Conservation (phyloP, 2,329 filamentous ascomycete genomes). For the Simplicillium sp. region DNA sequence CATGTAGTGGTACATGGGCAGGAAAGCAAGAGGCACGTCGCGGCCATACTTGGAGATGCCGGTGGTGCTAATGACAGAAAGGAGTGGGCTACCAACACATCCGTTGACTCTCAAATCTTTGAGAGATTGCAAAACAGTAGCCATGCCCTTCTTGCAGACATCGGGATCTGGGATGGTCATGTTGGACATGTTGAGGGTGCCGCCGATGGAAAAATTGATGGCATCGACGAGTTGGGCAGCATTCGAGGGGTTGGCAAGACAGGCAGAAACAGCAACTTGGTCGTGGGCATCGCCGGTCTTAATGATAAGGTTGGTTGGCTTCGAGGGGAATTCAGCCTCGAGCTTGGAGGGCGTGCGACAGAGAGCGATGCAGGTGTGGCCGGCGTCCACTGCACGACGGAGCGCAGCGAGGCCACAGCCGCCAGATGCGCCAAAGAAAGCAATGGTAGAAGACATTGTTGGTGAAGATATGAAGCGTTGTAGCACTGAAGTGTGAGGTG, state of each 20-base stretch:
- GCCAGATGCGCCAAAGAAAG: constrained; percentile 32
- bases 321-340: constrained; percentile 16
- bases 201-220: constrained; percentile 30
- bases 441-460: constrained; percentile 10
- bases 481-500: neutral
- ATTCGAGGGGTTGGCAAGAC: constrained; percentile 18
- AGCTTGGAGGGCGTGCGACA: constrained; percentile 31
- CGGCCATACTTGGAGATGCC: constrained; percentile 26
- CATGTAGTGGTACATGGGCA: constrained; percentile 32
- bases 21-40: constrained; percentile 32
- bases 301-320: constrained; percentile 35
- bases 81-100: constrained; percentile 18
- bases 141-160: constrained; percentile 28
- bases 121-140: constrained; percentile 22
- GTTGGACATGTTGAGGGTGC: constrained; percentile 13
- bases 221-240: constrained; percentile 22
- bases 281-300: constrained; percentile 28
- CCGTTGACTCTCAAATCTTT: constrained; percentile 12
- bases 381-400: constrained; percentile 22
- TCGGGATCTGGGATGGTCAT: constrained; percentile 24
- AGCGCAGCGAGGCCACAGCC: constrained; percentile 29
- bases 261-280: constrained; percentile 18
- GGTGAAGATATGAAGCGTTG: constrained; percentile 9
- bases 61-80: constrained; percentile 29
- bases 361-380: constrained; percentile 28